A percentile compares a stretch with the other conserved stretches of the same genome.
Evolutionary conservation across 495 filamentous ascomycete species (phyloP).

Genomic region (Umbilicaria muhlenbergii): DNA sequence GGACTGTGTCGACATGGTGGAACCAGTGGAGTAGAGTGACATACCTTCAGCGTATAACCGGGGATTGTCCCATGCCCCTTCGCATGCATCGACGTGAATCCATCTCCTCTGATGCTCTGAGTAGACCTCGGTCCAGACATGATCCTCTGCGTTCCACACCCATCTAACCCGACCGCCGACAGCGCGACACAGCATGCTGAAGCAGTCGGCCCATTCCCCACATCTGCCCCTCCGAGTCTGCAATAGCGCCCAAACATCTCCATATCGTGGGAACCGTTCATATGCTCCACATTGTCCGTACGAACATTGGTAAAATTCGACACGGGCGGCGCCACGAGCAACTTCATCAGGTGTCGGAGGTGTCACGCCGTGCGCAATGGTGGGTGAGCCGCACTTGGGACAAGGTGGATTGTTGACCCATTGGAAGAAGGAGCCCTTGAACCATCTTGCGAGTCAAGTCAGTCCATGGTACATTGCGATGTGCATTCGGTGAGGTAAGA

Average conservation of each 20-base stretch:
- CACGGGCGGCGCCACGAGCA: conserved; percentile 69
- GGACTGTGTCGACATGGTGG: not conserved
- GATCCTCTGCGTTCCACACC: conserved; percentile 97
- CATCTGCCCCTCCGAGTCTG: conserved; percentile 71
- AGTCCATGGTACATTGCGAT: conserved; percentile 6
- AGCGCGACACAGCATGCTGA: conserved; percentile 94
- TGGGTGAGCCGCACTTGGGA: conserved; percentile 64
- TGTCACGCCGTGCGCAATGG: conserved; percentile 63
- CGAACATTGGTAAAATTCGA: conserved; percentile 82
- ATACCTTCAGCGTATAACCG: conserved; percentile 78
- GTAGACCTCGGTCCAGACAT: conserved; percentile 96
- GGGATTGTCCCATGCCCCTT: conserved; percentile 92
- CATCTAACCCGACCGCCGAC: conserved; percentile 83
- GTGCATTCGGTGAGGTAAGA: conserved; percentile 14
- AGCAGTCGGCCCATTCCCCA: conserved; percentile 98
- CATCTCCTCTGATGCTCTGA: conserved; percentile 85
- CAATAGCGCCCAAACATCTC: conserved; percentile 86
- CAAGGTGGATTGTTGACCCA: conserved; percentile 95
- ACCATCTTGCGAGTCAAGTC: conserved; percentile 53
- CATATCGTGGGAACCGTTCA: conserved; percentile 88
- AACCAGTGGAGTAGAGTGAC: conserved; percentile 7
- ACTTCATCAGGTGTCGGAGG: conserved; percentile 76
- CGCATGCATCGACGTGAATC: conserved; percentile 94
- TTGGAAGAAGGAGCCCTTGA: conserved; percentile 83
- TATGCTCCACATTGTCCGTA: conserved; percentile 49